Base-by-base conservation (phyloP, 495 filamentous ascomycete species). In the Aspergillus egyptiacus region DNA sequence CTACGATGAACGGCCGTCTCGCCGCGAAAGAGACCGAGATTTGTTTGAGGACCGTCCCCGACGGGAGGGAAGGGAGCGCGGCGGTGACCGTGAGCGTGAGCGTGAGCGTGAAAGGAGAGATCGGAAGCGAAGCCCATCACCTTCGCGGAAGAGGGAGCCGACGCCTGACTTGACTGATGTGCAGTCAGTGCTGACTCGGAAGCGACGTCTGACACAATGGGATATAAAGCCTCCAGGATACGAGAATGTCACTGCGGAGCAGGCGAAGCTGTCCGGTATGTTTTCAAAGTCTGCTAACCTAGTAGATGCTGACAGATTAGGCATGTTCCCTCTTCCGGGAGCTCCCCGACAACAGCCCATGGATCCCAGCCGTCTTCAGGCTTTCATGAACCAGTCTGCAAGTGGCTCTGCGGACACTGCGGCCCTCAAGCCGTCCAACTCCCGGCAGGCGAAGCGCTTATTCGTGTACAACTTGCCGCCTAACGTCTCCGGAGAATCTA, bases 191-290 rank as follows among this genome's bases (percentile, higher is more conserved):
- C 72, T 86, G 44, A 81, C 89, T 56, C 83, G 91, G 47, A 89
- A 87, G 75, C 83, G 93, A 56, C 83, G 93, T 45, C 69, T 97
- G 73, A 96, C 90, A 23, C 95, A 97, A 66, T 99, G 93, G 93
- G 93, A 99, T 64, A 95, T 99, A 66, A 99, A 97, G 72, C 93
- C 93, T 10, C 88, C 89, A 17, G 91, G 93, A 23, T 99, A 99
- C 60, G 93, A 97, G 67, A 96, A 95, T 70, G 93, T 99, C 51
- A 96, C 94, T 10, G 94, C 93, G 19, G 93, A 99, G 65, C 94
- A 97, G 64, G 94, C 93, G 20, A 99, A 99, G 75, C 78, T 99
- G 27, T 99, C 93, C n/a, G 89, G 89, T 77, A 64, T 56, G 74
- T 55, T 28, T 43, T 54, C 5, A 20, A 28, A 36, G 7, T 2